phyloP scores from a whole-genome alignment of 192 early-diverging fungal genomes.

The Coemansia sp. region DNA sequence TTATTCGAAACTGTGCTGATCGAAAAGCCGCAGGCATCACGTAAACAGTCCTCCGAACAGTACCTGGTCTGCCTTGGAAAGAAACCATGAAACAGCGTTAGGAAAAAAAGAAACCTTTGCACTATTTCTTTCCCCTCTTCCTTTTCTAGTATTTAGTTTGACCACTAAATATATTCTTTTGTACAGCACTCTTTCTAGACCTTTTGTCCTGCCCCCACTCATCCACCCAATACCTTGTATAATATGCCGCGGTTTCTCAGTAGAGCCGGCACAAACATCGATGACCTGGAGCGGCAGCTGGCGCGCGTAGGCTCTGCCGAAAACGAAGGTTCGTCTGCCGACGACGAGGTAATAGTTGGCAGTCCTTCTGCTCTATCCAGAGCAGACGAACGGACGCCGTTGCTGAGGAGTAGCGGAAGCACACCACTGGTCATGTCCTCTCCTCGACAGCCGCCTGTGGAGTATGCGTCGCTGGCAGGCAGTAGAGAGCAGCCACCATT shows the following conservation, averaged over 20 bases:
- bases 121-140: background rate
- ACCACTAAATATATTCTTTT: background rate
- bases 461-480: background rate
- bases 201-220: background rate
- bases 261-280: constrained; percentile 52
- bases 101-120: background rate
- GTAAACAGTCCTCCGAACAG: constrained; percentile 68
- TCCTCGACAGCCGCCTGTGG: background rate
- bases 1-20: constrained; percentile 60
- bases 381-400: constrained; percentile 19
- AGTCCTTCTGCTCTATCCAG: background rate
- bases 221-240: background rate
- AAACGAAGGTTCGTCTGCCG: constrained; percentile 31
- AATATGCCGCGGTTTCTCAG: constrained; percentile 53
- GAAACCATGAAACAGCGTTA: background rate
- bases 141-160: background rate
- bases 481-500: background rate
- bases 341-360: constrained; percentile 13
- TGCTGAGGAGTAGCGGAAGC: constrained; percentile 6
- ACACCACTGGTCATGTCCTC: background rate
- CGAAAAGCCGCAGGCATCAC: constrained; percentile 71
- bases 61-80: constrained; percentile 67
- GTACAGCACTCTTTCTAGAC: background rate
- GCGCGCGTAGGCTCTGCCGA: constrained; percentile 47
- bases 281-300: constrained; percentile 53